Conservation (phyloP, 441 rosid species). For the Flueggea neowawraea region DNA sequence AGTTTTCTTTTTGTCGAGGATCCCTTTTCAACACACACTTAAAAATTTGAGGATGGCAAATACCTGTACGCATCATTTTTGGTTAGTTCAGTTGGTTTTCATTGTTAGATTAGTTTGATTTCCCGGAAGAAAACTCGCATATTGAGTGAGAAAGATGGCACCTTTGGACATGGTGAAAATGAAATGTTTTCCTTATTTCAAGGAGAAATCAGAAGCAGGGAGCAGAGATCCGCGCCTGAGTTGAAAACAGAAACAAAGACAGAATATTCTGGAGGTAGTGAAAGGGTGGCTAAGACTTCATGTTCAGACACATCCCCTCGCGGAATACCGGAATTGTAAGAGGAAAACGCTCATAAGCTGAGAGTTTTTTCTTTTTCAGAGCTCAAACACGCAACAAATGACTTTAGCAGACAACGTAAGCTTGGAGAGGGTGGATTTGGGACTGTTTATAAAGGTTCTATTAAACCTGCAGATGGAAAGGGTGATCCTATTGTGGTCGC, state of each 20-base stretch:
- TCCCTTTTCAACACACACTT: no score
- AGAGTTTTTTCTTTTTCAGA: slow-evolving; percentile 64
- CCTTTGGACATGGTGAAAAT: slow-evolving; percentile 16
- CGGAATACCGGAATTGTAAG: slow-evolving; percentile 60
- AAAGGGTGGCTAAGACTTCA: slow-evolving; percentile 36
- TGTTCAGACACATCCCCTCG: slow-evolving; percentile 58
- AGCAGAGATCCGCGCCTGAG: slow-evolving; percentile 52
- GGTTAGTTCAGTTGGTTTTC: no score
- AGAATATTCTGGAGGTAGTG: slow-evolving; percentile 16
- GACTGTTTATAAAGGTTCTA: slow-evolving; percentile 61
- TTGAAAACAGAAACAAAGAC: slow-evolving; percentile 21
- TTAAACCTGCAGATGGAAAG: slow-evolving; percentile 33
- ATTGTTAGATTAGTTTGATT: not conserved
- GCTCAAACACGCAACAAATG: slow-evolving; percentile 64
- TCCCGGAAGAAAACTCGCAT: no score
- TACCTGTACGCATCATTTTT: no score
- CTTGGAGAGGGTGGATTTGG: slow-evolving; percentile 99
- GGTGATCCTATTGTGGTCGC: slow-evolving; percentile 38
- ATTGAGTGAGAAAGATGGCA: not conserved
- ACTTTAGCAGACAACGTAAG: slow-evolving; percentile 57
- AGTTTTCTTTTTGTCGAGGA: no score
- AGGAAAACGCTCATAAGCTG: slow-evolving; percentile 62
- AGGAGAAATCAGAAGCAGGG: slow-evolving; percentile 36
- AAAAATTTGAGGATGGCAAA: no score
- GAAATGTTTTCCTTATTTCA: slow-evolving; percentile 58